Evolutionary conservation across 1,139 yeast genomes (phyloP), one percentile per base, ranked within the genome.

Genomic region (Kurtzmaniella quercitrusa): DNA sequence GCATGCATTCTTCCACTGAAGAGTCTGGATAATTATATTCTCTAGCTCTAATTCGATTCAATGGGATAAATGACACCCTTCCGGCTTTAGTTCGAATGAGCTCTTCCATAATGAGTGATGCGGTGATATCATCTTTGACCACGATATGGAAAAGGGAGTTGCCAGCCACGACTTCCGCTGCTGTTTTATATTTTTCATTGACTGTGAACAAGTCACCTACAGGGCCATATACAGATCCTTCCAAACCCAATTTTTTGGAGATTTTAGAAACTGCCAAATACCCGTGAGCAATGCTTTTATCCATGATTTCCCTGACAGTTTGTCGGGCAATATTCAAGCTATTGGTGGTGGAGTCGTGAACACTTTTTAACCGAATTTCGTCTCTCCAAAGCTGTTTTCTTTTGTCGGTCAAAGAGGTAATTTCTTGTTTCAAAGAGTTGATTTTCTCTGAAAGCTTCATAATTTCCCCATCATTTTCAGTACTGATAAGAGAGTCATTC

Each of bases 111-210:
- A 93, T 62, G 12, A 76, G 58, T 4, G 89, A 73, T 0, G 98
- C 98, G 1, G 96, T 88, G 40, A 77, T 82, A 53, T 91, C 97
- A 39, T 76, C 82, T 56, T 90, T 96, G 14, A 93, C 98, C 14
- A 93, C 94, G 34, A 91, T 80, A 60, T 93, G 90, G 57, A 90
- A 91, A 41, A 93, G 66, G 2, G 95, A 77, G 48, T 79, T 82
- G 1, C 98, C 98, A 12, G 95, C 97, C 39, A 89, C 78, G 5
- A 86, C 93, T 58, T 91, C 97, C 1, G 86, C 85, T 1, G 97
- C 95, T 1, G 83, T 77, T 58, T 85, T 85, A 59, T 89, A 91
- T 54, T 87, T 88, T 44, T 86, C 91, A 52, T 84, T 85, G 2
- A 89, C 93, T 45, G 74, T 75, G 47, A 93, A 85, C 33, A 93